phyloP scores from a whole-genome alignment of 805 yeast species.

The Candida rishiriensis region DNA sequence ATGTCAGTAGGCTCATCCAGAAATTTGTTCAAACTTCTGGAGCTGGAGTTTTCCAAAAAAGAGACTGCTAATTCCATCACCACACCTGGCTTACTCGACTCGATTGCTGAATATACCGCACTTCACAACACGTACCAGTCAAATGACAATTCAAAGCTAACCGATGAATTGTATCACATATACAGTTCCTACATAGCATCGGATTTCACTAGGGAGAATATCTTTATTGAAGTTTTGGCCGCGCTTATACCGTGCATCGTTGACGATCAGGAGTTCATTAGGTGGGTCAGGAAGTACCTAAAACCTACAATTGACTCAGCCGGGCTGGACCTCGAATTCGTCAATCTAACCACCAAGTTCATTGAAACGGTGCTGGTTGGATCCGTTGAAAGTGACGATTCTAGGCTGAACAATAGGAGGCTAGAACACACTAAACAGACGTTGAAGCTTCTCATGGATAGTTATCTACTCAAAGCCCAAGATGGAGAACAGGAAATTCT shows the following conservation, averaged over 20 bases:
- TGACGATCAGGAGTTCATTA: constrained; percentile 29
- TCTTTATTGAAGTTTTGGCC: constrained; percentile 36
- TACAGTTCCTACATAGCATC: constrained; percentile 31
- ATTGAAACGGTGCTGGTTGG: constrained; percentile 6
- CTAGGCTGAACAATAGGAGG: constrained; percentile 4
- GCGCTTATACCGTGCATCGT: constrained; percentile 31
- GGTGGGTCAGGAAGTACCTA: constrained; percentile 48
- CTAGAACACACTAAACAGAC: constrained; percentile 13
- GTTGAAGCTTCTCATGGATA: constrained; percentile 15
- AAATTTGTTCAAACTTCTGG: constrained; percentile 8
- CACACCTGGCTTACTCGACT: neutral
- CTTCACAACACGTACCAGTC: constrained; percentile 34
- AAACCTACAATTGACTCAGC: constrained; percentile 56
- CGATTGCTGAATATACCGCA: constrained; percentile 12
- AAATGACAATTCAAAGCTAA: constrained; percentile 28
- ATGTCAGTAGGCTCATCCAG: constrained; percentile 13
- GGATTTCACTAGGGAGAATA: constrained; percentile 30
- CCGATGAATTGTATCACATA: constrained; percentile 33
- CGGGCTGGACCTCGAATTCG: constrained; percentile 39
- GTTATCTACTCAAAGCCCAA: constrained; percentile 21
- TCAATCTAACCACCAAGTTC: constrained; percentile 3
- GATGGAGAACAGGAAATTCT: constrained; percentile 9
- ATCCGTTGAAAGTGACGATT: constrained; percentile 4
- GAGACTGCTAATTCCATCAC: neutral
- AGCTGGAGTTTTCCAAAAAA: constrained; percentile 6